Percentiles rank a stretch among this genome's conserved stretches.
phyloP scores from a whole-genome alignment of 768 basidiomycete species.

The Lepiota brunneoincarnata region DNA sequence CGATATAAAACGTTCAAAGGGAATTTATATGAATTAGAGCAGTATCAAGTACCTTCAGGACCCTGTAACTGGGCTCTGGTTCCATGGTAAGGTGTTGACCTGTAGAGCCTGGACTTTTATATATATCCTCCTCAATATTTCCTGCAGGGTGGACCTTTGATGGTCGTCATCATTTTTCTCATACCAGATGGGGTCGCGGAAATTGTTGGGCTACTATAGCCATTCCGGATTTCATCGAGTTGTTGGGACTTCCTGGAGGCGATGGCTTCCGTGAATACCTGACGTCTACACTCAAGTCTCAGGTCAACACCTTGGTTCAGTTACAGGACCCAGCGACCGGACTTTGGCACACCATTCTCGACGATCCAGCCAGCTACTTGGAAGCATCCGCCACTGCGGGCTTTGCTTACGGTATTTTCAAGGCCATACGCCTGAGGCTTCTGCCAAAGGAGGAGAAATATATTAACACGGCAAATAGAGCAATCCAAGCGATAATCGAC shows the following conservation, averaged over 20 bases:
- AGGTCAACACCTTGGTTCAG: constrained; percentile 46
- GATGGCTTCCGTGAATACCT: constrained; percentile 44
- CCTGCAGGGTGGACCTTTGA: constrained; percentile 41
- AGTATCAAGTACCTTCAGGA: constrained; percentile 47
- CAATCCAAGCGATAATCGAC: constrained; percentile 39
- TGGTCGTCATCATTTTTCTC: constrained; percentile 43
- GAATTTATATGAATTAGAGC: not conserved
- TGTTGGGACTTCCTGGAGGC: constrained; percentile 34
- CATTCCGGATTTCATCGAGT: constrained; percentile 47
- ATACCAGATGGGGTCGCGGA: constrained; percentile 51
- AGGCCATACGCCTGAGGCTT: constrained; percentile 39
- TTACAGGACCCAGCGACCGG: constrained; percentile 43
- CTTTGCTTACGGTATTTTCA: constrained; percentile 46
- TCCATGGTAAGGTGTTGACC: constrained; percentile 34
- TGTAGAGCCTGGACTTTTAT: not conserved
- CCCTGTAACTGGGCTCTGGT: constrained; percentile 42
- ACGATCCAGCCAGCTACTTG: constrained; percentile 48
- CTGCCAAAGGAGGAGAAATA: constrained; percentile 40
- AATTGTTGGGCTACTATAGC: constrained; percentile 53
- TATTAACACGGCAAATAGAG: constrained; percentile 32
- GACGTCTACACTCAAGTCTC: constrained; percentile 36
- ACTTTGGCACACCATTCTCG: constrained; percentile 54
- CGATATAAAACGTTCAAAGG: not conserved
- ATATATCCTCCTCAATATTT: not conserved
- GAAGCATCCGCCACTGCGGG: constrained; percentile 49